Evolutionary conservation across 176 grass and related monocot genomes (phyloP).

Genomic region (Cenchrus purpureus): DNA sequence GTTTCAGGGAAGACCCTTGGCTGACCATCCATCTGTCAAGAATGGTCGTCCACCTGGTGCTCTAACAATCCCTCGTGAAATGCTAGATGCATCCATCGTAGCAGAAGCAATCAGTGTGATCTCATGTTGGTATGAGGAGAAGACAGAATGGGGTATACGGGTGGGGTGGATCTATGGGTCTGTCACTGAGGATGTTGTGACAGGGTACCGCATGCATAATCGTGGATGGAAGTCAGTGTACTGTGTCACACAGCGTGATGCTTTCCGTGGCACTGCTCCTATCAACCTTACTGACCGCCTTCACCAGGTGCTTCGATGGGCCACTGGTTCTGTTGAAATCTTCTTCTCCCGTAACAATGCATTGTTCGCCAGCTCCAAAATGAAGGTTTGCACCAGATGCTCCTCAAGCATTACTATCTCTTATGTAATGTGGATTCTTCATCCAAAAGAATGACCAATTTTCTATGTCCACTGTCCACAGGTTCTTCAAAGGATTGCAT

Average conservation of each 20-base stretch:
- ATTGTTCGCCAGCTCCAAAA: conserved; percentile 77
- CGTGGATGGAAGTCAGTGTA: conserved; percentile 98
- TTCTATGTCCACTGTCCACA: conserved; percentile 45
- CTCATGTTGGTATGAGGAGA: conserved; percentile 99
- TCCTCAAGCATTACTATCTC: conserved; percentile 8
- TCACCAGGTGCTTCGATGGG: conserved; percentile 96
- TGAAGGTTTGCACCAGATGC: conserved; percentile 63
- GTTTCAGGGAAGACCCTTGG: conserved; percentile 91
- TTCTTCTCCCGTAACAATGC: conserved; percentile 98
- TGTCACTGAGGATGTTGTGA: conserved; percentile 95
- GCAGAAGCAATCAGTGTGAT: conserved; percentile 96
- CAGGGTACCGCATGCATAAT: conserved; percentile 98
- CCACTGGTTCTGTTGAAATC: conserved; percentile 94
- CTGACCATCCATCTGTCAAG: conserved; percentile 91
- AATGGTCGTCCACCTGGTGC: conserved; percentile 86
- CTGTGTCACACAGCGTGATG: conserved; percentile 89
- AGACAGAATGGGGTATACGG: conserved; percentile 89
- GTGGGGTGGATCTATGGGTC: conserved; percentile 99
- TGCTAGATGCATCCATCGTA: conserved; percentile 83
- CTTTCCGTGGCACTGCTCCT: conserved; percentile 90
- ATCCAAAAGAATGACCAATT: conserved; percentile 25
- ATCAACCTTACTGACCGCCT: conserved; percentile 97
- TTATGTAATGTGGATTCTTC: conserved; percentile 17
- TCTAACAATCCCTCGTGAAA: conserved; percentile 81
- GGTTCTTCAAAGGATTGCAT: conserved; percentile 82